phyloP scores from a whole-genome alignment of 176 grass and related monocot genomes.

The Avena atlantica region DNA sequence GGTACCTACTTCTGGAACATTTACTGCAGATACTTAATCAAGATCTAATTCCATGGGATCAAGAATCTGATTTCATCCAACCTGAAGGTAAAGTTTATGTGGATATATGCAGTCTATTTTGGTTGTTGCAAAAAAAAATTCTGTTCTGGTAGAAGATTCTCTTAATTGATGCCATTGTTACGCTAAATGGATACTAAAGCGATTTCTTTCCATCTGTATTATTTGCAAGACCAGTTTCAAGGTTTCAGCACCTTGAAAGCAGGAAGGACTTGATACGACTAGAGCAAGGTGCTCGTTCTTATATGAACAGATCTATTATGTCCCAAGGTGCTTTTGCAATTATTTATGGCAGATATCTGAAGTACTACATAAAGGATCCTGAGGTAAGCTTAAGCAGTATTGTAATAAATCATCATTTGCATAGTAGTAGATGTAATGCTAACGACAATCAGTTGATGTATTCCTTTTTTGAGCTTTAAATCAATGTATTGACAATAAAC shows the following conservation, averaged over 20 bases:
- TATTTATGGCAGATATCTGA: conserved; percentile 79
- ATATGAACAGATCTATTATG: conserved; percentile 72
- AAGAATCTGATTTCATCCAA: conserved; percentile 54
- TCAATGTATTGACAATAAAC: conserved; percentile 4
- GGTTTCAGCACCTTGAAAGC: conserved; percentile 67
- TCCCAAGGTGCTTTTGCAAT: conserved; percentile 77
- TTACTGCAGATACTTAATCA: conserved; percentile 66
- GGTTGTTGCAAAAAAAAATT: not conserved
- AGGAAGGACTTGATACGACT: conserved; percentile 79
- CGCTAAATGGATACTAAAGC: conserved; percentile 29
- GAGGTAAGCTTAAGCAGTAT: conserved; percentile 55
- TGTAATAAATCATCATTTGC: not conserved
- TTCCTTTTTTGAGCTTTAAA: conserved; percentile 34
- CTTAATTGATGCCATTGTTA: not conserved
- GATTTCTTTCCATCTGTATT: not conserved
- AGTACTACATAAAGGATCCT: conserved; percentile 78
- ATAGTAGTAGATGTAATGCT: conserved; percentile 20
- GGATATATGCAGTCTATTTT: conserved; percentile 16
- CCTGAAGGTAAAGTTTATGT: conserved; percentile 61
- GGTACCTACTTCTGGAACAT: conserved; percentile 27
- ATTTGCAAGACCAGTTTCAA: conserved; percentile 58
- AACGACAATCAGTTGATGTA: not conserved
- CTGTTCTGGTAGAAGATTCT: conserved; percentile 16
- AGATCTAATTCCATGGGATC: conserved; percentile 70
- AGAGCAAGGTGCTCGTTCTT: conserved; percentile 78